Evolutionary conservation across 2,329 filamentous ascomycete species (phyloP), one percentile per base, ranked within the genome.

Genomic region (Aspergillus novoparasiticus): DNA sequence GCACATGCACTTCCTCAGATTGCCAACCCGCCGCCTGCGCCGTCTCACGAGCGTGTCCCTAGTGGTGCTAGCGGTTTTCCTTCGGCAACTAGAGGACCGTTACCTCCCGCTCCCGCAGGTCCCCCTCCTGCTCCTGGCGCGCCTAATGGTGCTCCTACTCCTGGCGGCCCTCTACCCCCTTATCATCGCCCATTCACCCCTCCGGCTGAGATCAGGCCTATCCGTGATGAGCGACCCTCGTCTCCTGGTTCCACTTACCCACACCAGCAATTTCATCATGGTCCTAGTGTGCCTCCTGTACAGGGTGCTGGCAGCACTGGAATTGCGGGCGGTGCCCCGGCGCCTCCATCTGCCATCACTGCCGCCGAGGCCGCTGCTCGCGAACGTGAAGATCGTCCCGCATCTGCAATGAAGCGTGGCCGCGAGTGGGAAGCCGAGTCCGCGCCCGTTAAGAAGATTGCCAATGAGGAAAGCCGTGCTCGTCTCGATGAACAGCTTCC

Each of bases 371-470:
- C 87, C 63, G 86, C 87, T 28, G 84, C 86, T 64, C 90, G 87
- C 58, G 86, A 89, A 55, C 78, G 85, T 65, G 90, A 96, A 61
- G 87, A 89, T 48, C 87, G 93, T n/a, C 92, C 93, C 21, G 80
- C 90, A 1, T 96, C 93, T 43, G 90, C 83, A 2, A 84, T 92
- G 62, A 99, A 99, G 84, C 88, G 95, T 62, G 86, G 89, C 76
- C 89, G 94, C 56, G 95, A 98, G 73, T 97, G 95, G 94, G 95
- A 98, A 69, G 90, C 94, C 41, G 93, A 96, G 41, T 81, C 88
- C 4, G 84, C 76, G 14, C 79, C 80, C 8, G 71, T 85, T 51
- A 96, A 97, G 82, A 97, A 97, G 81, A 88, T 91, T 65, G 90
- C 92, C 11, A 96, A 89, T 45, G 94, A 98, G 6, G 94, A 97